Conservation (phyloP, 2,329 filamentous ascomycete species). For the Rutstroemia sp. region DNA sequence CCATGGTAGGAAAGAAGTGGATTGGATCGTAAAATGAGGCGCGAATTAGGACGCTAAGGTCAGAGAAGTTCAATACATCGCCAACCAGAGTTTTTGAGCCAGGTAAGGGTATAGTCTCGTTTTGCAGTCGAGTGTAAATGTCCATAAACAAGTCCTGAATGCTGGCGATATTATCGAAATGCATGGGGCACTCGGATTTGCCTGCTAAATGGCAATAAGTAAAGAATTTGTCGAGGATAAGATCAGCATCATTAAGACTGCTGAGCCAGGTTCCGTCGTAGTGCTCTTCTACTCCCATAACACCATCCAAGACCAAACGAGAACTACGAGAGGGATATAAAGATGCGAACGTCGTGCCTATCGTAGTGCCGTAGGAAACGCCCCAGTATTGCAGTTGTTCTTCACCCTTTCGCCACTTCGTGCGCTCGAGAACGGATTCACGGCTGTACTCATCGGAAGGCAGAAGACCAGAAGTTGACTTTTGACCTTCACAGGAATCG, state of each 20-base stretch:
- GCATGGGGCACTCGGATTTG: not conserved
- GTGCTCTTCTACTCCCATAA: not conserved
- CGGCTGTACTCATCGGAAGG: not conserved
- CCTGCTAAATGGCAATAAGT: not conserved
- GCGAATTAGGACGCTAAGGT: not conserved
- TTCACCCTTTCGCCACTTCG: not conserved
- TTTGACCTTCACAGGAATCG: not conserved
- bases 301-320: slow-evolving; percentile 11
- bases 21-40: not conserved
- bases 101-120: not conserved
- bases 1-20: not conserved
- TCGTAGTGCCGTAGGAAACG: slow-evolving; percentile 11
- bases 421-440: not conserved
- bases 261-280: not conserved
- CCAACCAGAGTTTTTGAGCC: not conserved
- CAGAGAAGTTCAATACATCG: not conserved
- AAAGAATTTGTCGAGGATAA: not conserved
- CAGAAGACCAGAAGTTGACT: not conserved
- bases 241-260: not conserved
- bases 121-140: not conserved
- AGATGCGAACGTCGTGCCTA: slow-evolving; percentile 11
- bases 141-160: not conserved
- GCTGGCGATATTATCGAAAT: not conserved
- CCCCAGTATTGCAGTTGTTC: slow-evolving; percentile 1
- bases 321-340: slow-evolving; percentile 12